Conservation (phyloP, 257 asterid species). For the Przewalskia tangutica region DNA sequence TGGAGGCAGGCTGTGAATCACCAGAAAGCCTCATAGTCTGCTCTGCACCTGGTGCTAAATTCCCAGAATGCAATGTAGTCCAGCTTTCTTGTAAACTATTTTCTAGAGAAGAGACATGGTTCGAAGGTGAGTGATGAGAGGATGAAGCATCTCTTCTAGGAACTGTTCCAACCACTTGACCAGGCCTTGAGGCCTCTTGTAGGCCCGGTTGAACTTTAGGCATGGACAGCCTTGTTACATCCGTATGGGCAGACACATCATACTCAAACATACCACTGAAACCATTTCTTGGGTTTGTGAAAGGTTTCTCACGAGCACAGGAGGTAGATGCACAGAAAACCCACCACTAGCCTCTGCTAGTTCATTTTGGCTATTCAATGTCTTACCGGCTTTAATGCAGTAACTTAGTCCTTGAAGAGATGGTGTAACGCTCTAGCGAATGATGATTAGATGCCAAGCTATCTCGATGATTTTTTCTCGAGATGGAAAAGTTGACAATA, state of each 20-base stretch:
- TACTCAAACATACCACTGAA: constrained; percentile 30
- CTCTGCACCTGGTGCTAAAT: constrained; percentile 8
- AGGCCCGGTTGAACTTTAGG: constrained; percentile 17
- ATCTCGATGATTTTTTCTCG: constrained; percentile 30
- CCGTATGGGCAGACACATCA: constrained; percentile 20
- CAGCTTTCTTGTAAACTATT: background rate
- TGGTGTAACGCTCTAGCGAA: constrained; percentile 26
- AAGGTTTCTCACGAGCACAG: constrained; percentile 35
- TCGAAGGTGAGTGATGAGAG: background rate
- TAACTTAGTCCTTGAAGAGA: constrained; percentile 22
- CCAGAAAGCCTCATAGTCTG: constrained; percentile 22
- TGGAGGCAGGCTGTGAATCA: constrained; percentile 9
- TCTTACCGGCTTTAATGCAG: constrained; percentile 47
- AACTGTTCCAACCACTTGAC: background rate
- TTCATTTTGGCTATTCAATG: constrained; percentile 46
- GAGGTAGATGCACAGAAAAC: constrained; percentile 20
- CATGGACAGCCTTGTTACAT: constrained; percentile 8
- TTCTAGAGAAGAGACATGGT: background rate
- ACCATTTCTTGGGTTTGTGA: constrained; percentile 41
- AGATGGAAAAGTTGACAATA: constrained; percentile 21
- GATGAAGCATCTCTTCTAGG: background rate
- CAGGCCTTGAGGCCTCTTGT: background rate
- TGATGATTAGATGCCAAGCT: constrained; percentile 21
- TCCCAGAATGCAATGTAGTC: constrained; percentile 10
- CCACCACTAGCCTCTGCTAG: constrained; percentile 18